Base-by-base conservation (phyloP, 768 basidiomycete species). In the Auricularia sp. region DNA sequence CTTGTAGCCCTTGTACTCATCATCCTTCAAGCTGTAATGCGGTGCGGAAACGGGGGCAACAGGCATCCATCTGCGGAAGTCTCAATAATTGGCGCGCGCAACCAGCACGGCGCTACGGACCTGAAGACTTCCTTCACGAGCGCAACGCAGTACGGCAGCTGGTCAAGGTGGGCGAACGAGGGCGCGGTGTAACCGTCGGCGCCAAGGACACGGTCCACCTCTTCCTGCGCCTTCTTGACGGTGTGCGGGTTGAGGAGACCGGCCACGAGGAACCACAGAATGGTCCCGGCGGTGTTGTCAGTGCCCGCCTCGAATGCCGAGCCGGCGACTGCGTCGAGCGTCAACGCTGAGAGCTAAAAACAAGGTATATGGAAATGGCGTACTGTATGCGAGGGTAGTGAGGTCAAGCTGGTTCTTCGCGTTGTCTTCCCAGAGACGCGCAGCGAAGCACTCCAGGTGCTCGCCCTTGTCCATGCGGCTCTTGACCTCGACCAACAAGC, bases 191-290 rank as follows among this genome's bases (percentile, higher is more conserved):
- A 47, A 14, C 58, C 64, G 39, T 67, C 65, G n/a, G 59, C 59
- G 18, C 68, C 59, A 24, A 67, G 21, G 21, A 73, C 56, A 0
- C 58, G 42, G 42, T 75, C 72, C 29, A 77, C 69, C 29, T 75
- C 73, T 2, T 65, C 67, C 61, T 74, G 74, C 0, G 71, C 74
- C 39, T 69, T 72, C 62, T 67, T 64, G 29, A 69, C 69, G 3
- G 67, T 68, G 14, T 73, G 68, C 7, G 71, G 73, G 61, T 70
- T 71, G 5, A 67, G 54, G 3, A 67, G 35, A 65, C 67, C 65
- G 1, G 66, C 66, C 70, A 73, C 65, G 67, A 73, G 62, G 35
- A 75, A 76, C 65, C 64, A 69, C 16, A 64, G 67, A 14, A 70
- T 56, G 14, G 67, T 62, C 11, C 59, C 68, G 6, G 70, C 63